Base-by-base conservation (phyloP, 495 filamentous ascomycete species). In the Daldinia concentrica region DNA sequence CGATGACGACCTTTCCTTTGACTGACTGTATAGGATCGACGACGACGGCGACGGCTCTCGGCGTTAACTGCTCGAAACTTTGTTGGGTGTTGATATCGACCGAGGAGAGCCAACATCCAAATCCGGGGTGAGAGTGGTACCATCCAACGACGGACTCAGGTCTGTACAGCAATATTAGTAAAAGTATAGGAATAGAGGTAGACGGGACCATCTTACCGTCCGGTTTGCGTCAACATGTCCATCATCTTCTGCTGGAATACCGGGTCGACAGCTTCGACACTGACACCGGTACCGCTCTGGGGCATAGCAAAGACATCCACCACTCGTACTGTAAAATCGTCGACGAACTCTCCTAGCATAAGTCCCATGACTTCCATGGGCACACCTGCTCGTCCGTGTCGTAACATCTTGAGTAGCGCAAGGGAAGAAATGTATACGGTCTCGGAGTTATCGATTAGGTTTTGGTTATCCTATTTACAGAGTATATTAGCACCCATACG, bases 201-300 rank as follows among this genome's bases (percentile, higher is more conserved):
- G 34, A 32, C 34, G 14, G 9, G 15, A 37, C 9, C 1, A 6
- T 61, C 90, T 67, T 86, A 97, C 94, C 94, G 88, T 80, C 95
- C 95, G 15, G 95, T 99, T 84, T 99, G 95, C 74, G 91, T 87
- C 71, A 99, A 85, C 94, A 98, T 98, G 79, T 99, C 95, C 96
- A 99, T 98, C 95, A 99, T 99, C 85, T 97, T 98, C 71, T 91
- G 96, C 84, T 99, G 95, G 79, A 99, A 99, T 14, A 98, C 96
- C 26, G 93, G 92, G 79, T 99, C 95, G 68, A 99, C 96, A 54
- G 95, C 95, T 79, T 99, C 95, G 71, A 99, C 95, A 82, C 93
- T 97, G 74, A 99, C 95, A 75, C 95, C 95, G 9, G 95, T 99
- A 79, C 95, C 95, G 69, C 93, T 97, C 79, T 99, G 95, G n/a